Percentiles rank a stretch among this genome's conserved stretches.
phyloP scores from a whole-genome alignment of 2,329 filamentous ascomycete genomes.

The Fusarium oligoseptatum region DNA sequence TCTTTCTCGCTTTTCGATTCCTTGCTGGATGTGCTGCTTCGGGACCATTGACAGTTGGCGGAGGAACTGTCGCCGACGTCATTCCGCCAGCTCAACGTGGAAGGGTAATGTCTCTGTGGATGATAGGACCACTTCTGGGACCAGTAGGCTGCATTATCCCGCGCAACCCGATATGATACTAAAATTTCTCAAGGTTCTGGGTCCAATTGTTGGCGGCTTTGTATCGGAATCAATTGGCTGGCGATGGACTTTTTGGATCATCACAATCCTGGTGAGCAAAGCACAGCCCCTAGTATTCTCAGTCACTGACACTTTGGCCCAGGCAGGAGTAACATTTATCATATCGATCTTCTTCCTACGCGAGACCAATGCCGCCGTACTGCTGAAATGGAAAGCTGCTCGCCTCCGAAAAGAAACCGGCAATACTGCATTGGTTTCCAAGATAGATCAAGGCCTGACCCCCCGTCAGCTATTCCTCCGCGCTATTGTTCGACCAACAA shows the following conservation, averaged over 20 bases:
- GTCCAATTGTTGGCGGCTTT: constrained; percentile 57
- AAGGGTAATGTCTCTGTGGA: constrained; percentile 72
- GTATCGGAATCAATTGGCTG: constrained; percentile 60
- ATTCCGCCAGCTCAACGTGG: constrained; percentile 69
- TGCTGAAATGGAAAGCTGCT: constrained; percentile 20
- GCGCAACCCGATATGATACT: constrained; percentile 3
- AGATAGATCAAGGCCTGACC: constrained; percentile 21
- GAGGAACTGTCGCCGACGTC: constrained; percentile 74
- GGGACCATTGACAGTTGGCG: constrained; percentile 73
- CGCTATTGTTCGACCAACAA: constrained; percentile 55
- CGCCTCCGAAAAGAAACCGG: constrained; percentile 25
- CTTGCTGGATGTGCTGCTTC: constrained; percentile 70
- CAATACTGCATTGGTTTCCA: constrained; percentile 32
- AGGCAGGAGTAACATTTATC: constrained; percentile 20
- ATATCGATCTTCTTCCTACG: constrained; percentile 43
- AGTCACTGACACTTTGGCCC: neutral
- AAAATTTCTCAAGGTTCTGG: constrained; percentile 35
- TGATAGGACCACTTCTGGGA: constrained; percentile 70
- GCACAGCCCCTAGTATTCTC: constrained; percentile 8
- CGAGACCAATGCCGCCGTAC: constrained; percentile 44
- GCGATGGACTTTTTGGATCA: constrained; percentile 65
- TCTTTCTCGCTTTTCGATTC: constrained; percentile 71
- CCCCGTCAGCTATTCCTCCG: constrained; percentile 46
- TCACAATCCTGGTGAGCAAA: constrained; percentile 55
- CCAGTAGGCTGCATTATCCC: constrained; percentile 52